Percentiles rank a stretch among this genome's conserved stretches.
These are phyloP conservation scores for Trichocladium antarcticum DNA, from an alignment of 495 filamentous ascomycete genomes.

Conservation along the genomic window DNA sequence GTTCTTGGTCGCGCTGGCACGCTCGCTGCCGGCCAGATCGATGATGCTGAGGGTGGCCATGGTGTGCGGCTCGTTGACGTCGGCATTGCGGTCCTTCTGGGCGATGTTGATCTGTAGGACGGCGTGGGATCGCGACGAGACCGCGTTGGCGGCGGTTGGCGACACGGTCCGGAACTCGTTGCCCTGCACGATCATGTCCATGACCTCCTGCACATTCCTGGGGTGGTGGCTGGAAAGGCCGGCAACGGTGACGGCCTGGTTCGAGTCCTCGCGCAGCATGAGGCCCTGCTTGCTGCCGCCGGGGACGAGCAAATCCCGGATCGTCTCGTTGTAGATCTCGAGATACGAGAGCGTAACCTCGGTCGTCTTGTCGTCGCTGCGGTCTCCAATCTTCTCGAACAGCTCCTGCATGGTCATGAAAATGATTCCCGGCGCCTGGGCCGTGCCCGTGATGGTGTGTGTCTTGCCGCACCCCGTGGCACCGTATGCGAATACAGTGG, in stretches of 20 bases:
- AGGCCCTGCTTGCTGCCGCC: conserved; percentile 76
- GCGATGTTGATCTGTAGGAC: conserved; percentile 96
- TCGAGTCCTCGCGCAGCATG: conserved; percentile 89
- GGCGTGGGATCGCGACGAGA: conserved; percentile 95
- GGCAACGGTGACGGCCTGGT: conserved; percentile 85
- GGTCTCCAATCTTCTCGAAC: conserved; percentile 86
- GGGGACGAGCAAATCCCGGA: conserved; percentile 83
- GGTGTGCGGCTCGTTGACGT: conserved; percentile 87
- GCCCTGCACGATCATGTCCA: conserved; percentile 97
- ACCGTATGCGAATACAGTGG: conserved; percentile 96
- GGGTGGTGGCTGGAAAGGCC: conserved; percentile 89
- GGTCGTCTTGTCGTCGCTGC: conserved; percentile 72
- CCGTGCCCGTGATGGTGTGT: conserved; percentile 85
- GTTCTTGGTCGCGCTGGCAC: conserved; percentile 95
- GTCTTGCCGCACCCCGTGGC: conserved; percentile 98
- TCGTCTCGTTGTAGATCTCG: conserved; percentile 99
- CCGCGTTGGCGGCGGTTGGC: conserved; percentile 94
- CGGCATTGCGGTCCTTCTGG: conserved; percentile 86
- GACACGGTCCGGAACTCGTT: conserved; percentile 95
- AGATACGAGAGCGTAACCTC: conserved; percentile 91
- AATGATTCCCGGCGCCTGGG: conserved; percentile 92
- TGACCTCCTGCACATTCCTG: conserved; percentile 76
- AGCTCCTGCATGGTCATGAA: conserved; percentile 98
- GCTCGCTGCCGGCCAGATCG: conserved; percentile 90
- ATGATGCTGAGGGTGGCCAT: conserved; percentile 98